These are phyloP conservation scores for Boletus subparvulus DNA, from an alignment of 768 basidiomycete genomes.

Conservation along the genomic window DNA sequence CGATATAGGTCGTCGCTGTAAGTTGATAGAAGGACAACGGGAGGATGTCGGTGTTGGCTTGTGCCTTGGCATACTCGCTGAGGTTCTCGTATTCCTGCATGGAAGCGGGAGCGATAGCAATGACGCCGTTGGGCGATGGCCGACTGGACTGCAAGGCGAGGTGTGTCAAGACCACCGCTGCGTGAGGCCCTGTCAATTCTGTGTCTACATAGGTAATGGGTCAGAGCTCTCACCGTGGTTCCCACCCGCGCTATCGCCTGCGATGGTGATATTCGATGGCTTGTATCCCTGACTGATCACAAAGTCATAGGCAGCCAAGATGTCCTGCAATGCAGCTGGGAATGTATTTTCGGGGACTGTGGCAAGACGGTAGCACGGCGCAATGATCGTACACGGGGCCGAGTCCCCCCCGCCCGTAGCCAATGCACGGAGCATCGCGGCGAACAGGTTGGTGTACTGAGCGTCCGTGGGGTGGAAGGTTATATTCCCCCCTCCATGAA, in stretches of 20 bases:
- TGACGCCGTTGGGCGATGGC: constrained; percentile 52
- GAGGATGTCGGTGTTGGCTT: background rate
- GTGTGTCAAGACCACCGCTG: constrained; percentile 15
- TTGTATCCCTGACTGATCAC: constrained; percentile 11
- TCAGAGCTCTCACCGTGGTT: constrained; percentile 6
- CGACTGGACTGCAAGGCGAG: constrained; percentile 50
- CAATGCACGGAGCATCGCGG: background rate
- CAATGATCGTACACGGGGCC: background rate
- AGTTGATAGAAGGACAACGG: background rate
- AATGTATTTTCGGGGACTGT: constrained; percentile 16
- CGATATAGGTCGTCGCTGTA: background rate
- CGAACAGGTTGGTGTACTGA: background rate
- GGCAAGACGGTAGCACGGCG: constrained; percentile 14
- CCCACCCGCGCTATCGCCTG: constrained; percentile 22
- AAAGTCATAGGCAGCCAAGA: constrained; percentile 16
- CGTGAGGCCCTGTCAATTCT: background rate
- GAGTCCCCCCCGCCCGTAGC: background rate
- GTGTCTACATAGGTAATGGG: background rate
- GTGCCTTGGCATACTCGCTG: background rate
- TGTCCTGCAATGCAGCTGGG: constrained; percentile 13
- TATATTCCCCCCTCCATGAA: constrained; percentile 13
- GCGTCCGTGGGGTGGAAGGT: constrained; percentile 4
- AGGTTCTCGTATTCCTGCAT: constrained; percentile 9
- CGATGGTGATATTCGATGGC: constrained; percentile 9
- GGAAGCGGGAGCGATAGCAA: constrained; percentile 50